phyloP scores from a whole-genome alignment of 2,329 filamentous ascomycete genomes.

The Aspergillus ochraceoroseus region DNA sequence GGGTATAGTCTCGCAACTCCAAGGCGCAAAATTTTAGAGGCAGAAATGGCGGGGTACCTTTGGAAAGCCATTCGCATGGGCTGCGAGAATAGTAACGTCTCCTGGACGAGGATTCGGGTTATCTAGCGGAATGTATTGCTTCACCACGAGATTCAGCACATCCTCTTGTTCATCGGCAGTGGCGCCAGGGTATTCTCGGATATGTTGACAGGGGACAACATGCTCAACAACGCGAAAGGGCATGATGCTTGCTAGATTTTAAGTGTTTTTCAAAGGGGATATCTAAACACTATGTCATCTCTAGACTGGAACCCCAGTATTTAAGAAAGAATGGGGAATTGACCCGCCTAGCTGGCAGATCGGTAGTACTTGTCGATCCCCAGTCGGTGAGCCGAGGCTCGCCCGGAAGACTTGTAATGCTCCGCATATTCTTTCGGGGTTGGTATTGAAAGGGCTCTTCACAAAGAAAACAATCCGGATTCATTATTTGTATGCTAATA shows the following conservation, averaged over 20 bases:
- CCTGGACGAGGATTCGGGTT: conserved; percentile 64
- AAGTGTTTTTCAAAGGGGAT: too few species aligned
- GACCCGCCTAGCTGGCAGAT: conserved; percentile 5
- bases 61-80: conserved; percentile 87
- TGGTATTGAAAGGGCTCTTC: too few species aligned
- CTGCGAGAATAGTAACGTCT: conserved; percentile 78
- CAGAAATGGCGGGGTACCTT: conserved; percentile 54
- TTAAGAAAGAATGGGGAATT: conserved; percentile 6
- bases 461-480: too few species aligned
- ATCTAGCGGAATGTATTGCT: conserved; percentile 77
- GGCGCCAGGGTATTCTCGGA: conserved; percentile 73
- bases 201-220: conserved; percentile 66
- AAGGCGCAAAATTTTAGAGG: too few species aligned
- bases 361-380: conserved; percentile 11
- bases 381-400: conserved; percentile 13
- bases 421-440: too few species aligned
- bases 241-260: conserved; percentile 21
- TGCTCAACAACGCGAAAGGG: conserved; percentile 63
- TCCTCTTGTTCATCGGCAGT: conserved; percentile 71
- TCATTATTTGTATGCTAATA: too few species aligned
- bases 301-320: background rate
- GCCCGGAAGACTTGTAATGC: background rate
- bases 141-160: conserved; percentile 66
- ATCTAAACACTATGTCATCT: background rate
- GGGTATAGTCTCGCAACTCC: too few species aligned